Conservation (phyloP, 306 rosid species). For the Quercus bicolor region DNA sequence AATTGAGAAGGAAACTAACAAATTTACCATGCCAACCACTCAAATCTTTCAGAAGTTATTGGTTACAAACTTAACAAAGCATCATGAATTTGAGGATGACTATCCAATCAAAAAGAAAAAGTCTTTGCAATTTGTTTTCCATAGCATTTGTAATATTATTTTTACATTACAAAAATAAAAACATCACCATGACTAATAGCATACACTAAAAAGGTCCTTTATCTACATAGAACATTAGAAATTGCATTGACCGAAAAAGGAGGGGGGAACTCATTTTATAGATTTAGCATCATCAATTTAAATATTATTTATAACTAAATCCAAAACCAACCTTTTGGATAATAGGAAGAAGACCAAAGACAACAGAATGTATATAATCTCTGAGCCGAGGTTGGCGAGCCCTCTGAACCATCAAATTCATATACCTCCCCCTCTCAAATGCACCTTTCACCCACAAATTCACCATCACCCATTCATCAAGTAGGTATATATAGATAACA, state of each 20-base stretch:
- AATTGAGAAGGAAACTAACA: background rate
- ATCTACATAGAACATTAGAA: background rate
- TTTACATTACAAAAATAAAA: background rate
- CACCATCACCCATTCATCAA: background rate
- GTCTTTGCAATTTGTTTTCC: background rate
- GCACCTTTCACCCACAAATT: constrained; percentile 52
- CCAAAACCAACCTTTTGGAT: constrained; percentile 55
- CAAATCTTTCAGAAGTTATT: background rate
- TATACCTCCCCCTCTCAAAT: constrained; percentile 77
- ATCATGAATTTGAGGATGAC: background rate
- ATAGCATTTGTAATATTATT: background rate
- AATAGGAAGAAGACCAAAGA: constrained; percentile 68
- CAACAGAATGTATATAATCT: constrained; percentile 75
- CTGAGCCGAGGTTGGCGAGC: constrained; percentile 79
- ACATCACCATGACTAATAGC: background rate
- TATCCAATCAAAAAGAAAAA: background rate
- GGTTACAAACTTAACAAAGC: background rate
- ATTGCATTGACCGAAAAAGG: background rate
- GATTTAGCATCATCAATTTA: background rate
- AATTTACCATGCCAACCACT: background rate
- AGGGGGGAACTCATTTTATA: no score
- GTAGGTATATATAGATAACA: no score
- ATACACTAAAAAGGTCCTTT: background rate
- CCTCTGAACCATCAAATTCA: constrained; percentile 81
- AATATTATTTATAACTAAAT: background rate